Evolutionary conservation across 2,329 filamentous ascomycete genomes (phyloP).

Genomic region (Monilinia vaccinii-corymbosi): DNA sequence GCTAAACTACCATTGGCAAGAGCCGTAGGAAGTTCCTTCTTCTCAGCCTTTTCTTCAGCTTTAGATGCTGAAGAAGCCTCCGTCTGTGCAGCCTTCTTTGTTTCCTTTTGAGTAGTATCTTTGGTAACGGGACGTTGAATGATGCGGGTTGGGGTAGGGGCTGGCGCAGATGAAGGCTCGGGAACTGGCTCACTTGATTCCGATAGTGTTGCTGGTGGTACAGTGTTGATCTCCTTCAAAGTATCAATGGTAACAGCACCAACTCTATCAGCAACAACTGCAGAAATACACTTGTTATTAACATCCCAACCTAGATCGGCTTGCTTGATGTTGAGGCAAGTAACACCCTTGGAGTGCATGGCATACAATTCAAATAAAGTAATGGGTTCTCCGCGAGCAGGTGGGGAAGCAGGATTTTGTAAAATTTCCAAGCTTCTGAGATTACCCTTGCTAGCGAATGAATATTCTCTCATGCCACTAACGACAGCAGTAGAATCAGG

Average conservation of each 20-base stretch:
- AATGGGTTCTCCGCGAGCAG: conserved; percentile 54
- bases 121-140: conserved; percentile 23
- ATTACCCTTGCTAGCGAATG: conserved; percentile 75
- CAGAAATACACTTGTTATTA: conserved; percentile 77
- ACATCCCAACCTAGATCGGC: conserved; percentile 85
- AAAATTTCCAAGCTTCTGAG: conserved; percentile 88
- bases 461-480: conserved; percentile 93
- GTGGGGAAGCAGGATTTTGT: conserved; percentile 55
- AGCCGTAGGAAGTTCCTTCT: conserved; percentile 19
- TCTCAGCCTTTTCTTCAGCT: conserved; percentile 34
- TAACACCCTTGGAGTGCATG: conserved; percentile 97
- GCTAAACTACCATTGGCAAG: conserved; percentile 22
- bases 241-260: conserved; percentile 69
- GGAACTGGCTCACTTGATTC: conserved; percentile 10
- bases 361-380: conserved; percentile 90
- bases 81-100: conserved; percentile 21
- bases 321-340: conserved; percentile 76
- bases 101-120: conserved; percentile 21
- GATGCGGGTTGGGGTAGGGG: conserved; percentile 23
- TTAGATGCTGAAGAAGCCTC: conserved; percentile 20
- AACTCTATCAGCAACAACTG: conserved; percentile 65
- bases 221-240: conserved; percentile 36
- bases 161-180: conserved; percentile 13
- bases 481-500: conserved; percentile 95
- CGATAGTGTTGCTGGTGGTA: conserved; percentile 10